Base-by-base conservation (phyloP, 345 rosid genomes). In the Carallia pectinifolia region DNA sequence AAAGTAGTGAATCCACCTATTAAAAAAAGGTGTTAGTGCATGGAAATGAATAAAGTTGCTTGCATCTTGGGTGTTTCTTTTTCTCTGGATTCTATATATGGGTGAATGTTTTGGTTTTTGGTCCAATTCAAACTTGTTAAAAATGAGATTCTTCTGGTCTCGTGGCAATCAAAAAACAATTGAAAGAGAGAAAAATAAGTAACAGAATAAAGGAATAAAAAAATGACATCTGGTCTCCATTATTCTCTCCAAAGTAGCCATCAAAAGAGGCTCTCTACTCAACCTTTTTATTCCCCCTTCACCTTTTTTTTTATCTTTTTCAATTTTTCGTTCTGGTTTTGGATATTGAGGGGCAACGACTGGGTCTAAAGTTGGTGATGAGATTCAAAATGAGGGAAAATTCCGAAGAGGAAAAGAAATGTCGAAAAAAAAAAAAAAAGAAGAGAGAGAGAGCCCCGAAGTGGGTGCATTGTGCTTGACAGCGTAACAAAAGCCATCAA, bases 1-100 rank as follows among this genome's bases (percentile, higher is more conserved):
- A 77, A 79, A 81, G 83, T 70, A 81, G 83, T 72, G 85, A 79
- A 75, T 40, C 79, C 76, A 78, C 72, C 81, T 65, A 81, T 65
- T 84, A 13, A 79, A 84, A 13, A 79, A 84, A 77, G 75, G 68
- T 47, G 56, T 62, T 65, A 23, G 64, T 55, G 53, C 54, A 37
- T 16, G 50, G 34, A 33, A 61, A 58, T 69, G 74, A 68, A 61
- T 62, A 61, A 61, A 66, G 59, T 55, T 44, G 31, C 17, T 76
- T 73, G 75, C 82, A 69, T 75, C 82, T 77, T 69, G 80, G 80
- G 10, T 23, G 4, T 23, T 69, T 80, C 81, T 64, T 72, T 74
- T 76, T 78, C 86, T 38, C 54, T 37, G 63, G 84, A 78, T 78
- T 76, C 84, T 80, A 71, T 23, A 23, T 23, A 23, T 39, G 19